Base-by-base conservation (phyloP, 2,329 filamentous ascomycete genomes). In the Stagonosporopsis tanaceti region DNA sequence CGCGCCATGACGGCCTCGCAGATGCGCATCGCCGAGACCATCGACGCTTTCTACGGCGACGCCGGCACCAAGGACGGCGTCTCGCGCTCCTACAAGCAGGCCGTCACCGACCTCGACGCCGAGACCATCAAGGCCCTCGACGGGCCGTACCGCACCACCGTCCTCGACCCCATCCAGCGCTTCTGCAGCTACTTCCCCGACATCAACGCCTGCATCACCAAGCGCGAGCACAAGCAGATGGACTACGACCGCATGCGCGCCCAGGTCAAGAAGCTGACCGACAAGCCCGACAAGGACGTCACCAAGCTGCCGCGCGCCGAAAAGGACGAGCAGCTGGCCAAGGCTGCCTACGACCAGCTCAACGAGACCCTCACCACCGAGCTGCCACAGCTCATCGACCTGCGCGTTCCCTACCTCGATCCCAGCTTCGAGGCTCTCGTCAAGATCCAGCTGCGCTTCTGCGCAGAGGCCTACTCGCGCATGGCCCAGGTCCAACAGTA, bases 401-500 rank as follows among this genome's bases (percentile, higher is more conserved):
- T 99, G 60, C 90, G 95, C 53, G 95, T 99, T 14, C 96, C 96
- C 0, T 99, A 99, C 75, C 87, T 99, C 55, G 95, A 99, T 71
- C 96, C 96, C 0, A 94, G 89, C 61, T 99, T 99, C 74, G 95
- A 99, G 79, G 95, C 96, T 0, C 87, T 99, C 50, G 95, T 99
- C 76, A 99, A 99, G 84, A 99, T 99, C 66, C 95, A 99, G 81
- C 79, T 99, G 70, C 86, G 95, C 35, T 99, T 99, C 82, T 99
- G 96, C 72, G 95, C 96, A 7, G 95, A 99, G 80, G 95, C 95
- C 1, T 99, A 99, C 79, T 93, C 89, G 61, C 85, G 95, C 45
- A 99, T 99, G 95, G 95, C 96, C 25, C 96, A 99, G 81, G 96
- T 99, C 55, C 95, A 99, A 81, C 95, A 99, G 80, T 98, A 97